Evolutionary conservation across 257 asterid species (phyloP), one percentile per base, ranked within the genome.

Genomic region (Cordia subcordata): DNA sequence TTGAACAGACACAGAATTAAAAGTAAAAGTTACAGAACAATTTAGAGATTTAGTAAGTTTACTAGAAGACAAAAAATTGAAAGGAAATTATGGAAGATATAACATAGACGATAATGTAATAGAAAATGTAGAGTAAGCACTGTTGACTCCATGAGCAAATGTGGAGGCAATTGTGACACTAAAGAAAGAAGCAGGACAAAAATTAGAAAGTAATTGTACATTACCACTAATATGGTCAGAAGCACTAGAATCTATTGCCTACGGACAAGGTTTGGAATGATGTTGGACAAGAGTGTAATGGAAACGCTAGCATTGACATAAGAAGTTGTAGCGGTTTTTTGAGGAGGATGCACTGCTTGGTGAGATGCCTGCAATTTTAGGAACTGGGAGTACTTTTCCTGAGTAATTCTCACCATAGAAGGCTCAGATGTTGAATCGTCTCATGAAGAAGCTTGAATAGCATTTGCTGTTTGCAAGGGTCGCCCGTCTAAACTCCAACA

Each of bases 151-250:
- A 45, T 23, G 17, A 35, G 44, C 33, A 6, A 14, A 44, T 6
- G 27, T 45, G 13, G 35, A 50, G 16, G 23, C 69, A 40, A 45
- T 13, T 40, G 55, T 64, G 45, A 54, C 15, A 16, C 3, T 20
- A 17, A 5, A 15, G 17, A 32, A 38, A 32, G 63, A 8, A 8
- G 18, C 0, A n/a, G 23, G 47, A 15, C 13, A 53, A 65, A 55
- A 44, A 10, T 58, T 44, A 56, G 44, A 57, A 8, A 49, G 38
- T 38, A 57, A 45, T 8, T 14, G 22, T 37, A n/a, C n/a, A n/a
- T n/a, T n/a, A n/a, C n/a, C n/a, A n/a, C n/a, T n/a, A 49, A 66
- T 58, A 20, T 58, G 55, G 13, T 58, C 20, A 47, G 20, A 33
- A 17, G 35, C 8, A 12, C 11, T 13, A 9, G 11, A 66, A 45